Base-by-base conservation (phyloP, 129 eudicot genomes). In the Arctium lappa region DNA sequence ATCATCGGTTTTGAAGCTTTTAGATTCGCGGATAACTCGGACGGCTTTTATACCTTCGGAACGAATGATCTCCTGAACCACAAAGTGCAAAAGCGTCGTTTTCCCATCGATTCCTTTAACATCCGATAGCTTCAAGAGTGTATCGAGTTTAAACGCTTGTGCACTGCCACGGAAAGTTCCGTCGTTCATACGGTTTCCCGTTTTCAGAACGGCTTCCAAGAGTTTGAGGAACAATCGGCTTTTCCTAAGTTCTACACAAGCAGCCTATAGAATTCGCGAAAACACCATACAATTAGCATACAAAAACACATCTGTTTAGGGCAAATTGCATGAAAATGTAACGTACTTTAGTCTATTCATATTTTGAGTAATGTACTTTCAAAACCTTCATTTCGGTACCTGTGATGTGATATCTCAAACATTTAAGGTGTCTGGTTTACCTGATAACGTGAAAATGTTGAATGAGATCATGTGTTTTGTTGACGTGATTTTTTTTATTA, bases 101-200 rank as follows among this genome's bases (percentile, higher is more conserved):
- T 96, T 96, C 32, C 99, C 99, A 39, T 96, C 99, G 46, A 86
- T 86, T 84, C 97, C 98, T 88, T 88, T 96, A 0, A 96, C 99
- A 72, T 96, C 99, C 10, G 98, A 89, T 78, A 96, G 74, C 63
- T 96, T 96, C 73, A 96, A 82, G 27, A 96, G 97, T 1, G 99
- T 96, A 48, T 96, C 99, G 30, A 96, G 98, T 79, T 96, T 96
- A 46, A 96, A 96, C 44, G 99, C 99, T 87, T 96, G 99, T 65
- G 99, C 99, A 71, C 94, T 93, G 12, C 99, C 99, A 32, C 98
- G 97, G 73, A 89, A 96, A 11, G 99, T 96, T 77, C 99, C 99
- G 36, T 81, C 94, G 0, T 96, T 96, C 99, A 96, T 93, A 74
- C 99, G 98, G 72, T 96, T 96, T 8, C 99, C 99, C 16, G 99